Conservation (phyloP, 2,329 filamentous ascomycete genomes). For the Cladosporium oxysporum region DNA sequence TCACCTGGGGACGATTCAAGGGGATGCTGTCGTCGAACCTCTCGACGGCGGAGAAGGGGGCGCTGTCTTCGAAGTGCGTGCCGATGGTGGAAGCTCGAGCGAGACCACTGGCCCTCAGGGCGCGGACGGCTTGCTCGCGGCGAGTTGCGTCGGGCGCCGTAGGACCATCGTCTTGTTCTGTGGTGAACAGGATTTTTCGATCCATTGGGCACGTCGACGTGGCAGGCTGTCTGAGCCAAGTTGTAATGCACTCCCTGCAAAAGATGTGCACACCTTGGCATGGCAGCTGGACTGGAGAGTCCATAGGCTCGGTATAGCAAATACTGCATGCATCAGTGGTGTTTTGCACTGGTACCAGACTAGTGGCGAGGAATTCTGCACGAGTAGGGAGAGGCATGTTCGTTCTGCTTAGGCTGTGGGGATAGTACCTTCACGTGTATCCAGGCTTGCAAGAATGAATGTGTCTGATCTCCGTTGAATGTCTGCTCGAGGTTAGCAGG, state of each 20-base stretch:
- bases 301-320: constrained; percentile 3
- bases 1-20: neutral
- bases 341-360: constrained; percentile 10
- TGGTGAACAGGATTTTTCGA: neutral
- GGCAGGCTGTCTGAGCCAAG: constrained; percentile 6
- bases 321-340: constrained; percentile 1
- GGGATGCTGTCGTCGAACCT: neutral
- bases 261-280: constrained; percentile 13
- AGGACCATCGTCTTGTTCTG: neutral
- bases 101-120: neutral
- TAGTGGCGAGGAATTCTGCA: neutral
- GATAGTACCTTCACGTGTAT: neutral
- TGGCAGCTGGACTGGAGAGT: neutral
- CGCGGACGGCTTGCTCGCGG: neutral
- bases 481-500: neutral
- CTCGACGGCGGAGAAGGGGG: neutral
- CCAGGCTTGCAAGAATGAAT: neutral
- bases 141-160: neutral
- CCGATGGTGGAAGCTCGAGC: neutral
- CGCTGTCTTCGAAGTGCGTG: neutral
- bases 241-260: constrained; percentile 17
- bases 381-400: constrained; percentile 8
- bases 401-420: neutral
- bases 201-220: neutral
- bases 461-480: neutral